phyloP scores from a whole-genome alignment of 129 eudicot genomes.

The Escallonia herrerae region DNA sequence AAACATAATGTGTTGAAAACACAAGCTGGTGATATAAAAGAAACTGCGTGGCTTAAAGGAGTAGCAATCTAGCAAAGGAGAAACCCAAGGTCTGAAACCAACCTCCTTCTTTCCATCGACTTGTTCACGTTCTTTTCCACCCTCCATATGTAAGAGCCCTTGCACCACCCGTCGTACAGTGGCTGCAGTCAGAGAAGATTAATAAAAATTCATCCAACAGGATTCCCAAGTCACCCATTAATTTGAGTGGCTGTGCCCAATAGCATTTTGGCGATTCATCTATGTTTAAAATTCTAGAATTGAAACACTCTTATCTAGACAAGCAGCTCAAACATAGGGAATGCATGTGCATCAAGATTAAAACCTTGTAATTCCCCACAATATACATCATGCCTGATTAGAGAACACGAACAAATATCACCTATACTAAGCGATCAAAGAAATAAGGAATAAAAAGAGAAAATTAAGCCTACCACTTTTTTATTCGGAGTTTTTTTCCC shows the following conservation, averaged over 20 bases:
- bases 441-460: too few species aligned
- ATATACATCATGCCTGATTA: not conserved
- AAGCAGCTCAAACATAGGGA: not conserved
- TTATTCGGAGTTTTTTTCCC: too few species aligned
- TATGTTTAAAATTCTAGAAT: not conserved
- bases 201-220: not conserved
- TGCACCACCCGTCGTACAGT: conserved; percentile 19
- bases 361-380: not conserved
- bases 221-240: not conserved
- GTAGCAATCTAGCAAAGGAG: not conserved
- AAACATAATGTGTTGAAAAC: conserved; percentile 3
- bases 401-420: not conserved
- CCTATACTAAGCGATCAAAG: too few species aligned
- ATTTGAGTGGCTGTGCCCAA: not conserved
- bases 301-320: not conserved
- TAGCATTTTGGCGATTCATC: too few species aligned
- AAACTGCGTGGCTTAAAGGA: not conserved
- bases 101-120: conserved; percentile 62
- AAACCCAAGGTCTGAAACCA: conserved; percentile 13
- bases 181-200: conserved; percentile 18
- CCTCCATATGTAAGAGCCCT: conserved; percentile 34
- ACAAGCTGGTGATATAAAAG: conserved; percentile 6
- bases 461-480: too few species aligned
- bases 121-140: conserved; percentile 29
- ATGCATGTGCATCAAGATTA: not conserved